Base-by-base conservation (phyloP, 192 early-diverging fungal genomes). In the Jimgerdemannia lactiflua region DNA sequence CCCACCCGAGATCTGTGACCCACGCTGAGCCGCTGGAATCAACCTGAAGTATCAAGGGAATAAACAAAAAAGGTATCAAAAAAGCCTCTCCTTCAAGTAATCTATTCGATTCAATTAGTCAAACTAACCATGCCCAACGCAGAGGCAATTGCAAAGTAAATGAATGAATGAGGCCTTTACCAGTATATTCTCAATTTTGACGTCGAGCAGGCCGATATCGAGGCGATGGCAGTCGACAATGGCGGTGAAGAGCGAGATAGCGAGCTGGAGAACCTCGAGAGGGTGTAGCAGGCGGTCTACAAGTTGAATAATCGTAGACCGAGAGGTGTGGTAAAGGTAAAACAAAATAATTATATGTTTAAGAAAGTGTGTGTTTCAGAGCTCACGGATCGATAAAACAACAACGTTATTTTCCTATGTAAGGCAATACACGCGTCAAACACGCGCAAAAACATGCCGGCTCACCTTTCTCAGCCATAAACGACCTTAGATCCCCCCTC, bases 1-100 rank as follows among this genome's bases (percentile, higher is more conserved):
- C 42, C 71, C 54, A 77, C 75, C 77, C 77, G 40, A 78, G 74
- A 63, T 78, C 77, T 4, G 77, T 78, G 0, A 78, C 20, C 71
- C 72, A 78, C 3, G 42, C 77, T 11, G 77, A 59, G 4, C 77
- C 77, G 43, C 68, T 39, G n/a, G 49, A 19, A 39, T 78, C 77
- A 49, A 78, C 67, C 72, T 77, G n/a, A 70, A 4, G 70, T 40
- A 44, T 4, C 3, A 17, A 9, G 17, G 63, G 40, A 44, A 2
- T 54, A 71, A 49, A 43, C 29, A 29, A 29, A 29, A 29, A 29
- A 1, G 29, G 29, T 29, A 29, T 29, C 29, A 29, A 29, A 0
- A 29, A 29, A 29, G 29, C 29, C 29, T 29, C 29, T 1, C 0
- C 29, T 29, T 29, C 29, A 29, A 29, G 29, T 29, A 29, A 29